A percentile compares a stretch with the other conserved stretches of the same genome.
Evolutionary conservation across 2,329 filamentous ascomycete genomes (phyloP).

Genomic region (Penicillium frequentans): DNA sequence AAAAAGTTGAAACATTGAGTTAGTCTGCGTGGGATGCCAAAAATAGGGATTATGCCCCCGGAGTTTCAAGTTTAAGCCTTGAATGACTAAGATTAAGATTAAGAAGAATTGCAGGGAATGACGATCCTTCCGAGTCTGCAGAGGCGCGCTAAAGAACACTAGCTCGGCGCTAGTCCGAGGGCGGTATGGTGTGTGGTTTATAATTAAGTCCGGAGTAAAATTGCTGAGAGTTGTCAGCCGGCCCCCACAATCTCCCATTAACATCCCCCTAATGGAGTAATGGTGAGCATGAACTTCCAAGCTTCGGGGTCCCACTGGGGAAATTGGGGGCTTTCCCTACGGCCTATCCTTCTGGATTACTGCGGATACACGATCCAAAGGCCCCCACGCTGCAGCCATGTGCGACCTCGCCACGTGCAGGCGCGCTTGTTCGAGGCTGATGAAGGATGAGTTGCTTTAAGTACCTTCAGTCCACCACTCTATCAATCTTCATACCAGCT

Average conservation of each 20-base stretch:
- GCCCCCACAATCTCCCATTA: background rate
- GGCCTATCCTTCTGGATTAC: background rate
- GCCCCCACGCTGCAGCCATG: background rate
- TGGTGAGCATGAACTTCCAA: background rate
- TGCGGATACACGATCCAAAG: background rate
- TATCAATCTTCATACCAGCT: background rate
- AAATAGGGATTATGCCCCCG: background rate
- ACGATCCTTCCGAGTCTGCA: background rate
- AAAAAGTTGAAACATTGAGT: background rate
- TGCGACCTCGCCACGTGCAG: background rate
- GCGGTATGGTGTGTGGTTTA: background rate
- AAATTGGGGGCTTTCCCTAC: background rate
- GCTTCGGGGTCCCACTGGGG: background rate
- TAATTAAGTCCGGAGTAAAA: background rate
- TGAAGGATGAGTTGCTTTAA: background rate
- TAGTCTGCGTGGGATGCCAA: background rate
- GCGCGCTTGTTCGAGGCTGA: background rate
- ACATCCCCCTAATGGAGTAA: background rate
- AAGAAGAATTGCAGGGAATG: background rate
- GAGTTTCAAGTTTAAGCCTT: background rate
- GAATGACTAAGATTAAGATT: background rate
- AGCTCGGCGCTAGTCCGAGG: background rate
- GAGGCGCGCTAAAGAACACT: background rate
- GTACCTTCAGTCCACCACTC: background rate
- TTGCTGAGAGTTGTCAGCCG: background rate